Conservation (phyloP, 192 early-diverging fungal species). For the Coemansia sp. region DNA sequence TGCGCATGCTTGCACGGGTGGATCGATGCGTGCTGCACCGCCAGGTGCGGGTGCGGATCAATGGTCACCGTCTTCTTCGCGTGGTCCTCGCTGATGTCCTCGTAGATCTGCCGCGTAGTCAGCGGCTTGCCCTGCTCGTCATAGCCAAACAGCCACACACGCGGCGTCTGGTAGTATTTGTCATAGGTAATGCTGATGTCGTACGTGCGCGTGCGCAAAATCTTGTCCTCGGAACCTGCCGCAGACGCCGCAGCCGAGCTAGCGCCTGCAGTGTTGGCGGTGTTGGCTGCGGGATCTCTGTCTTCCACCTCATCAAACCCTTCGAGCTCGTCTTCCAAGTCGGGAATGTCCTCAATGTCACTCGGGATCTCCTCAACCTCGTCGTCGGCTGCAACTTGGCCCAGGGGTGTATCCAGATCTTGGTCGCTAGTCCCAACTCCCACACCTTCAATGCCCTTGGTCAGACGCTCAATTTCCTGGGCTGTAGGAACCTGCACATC, state of each 20-base stretch:
- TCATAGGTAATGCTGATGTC: conserved; percentile 99
- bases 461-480: conserved; percentile 58
- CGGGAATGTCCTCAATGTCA: conserved; percentile 88
- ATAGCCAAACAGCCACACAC: conserved; percentile 97
- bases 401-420: conserved; percentile 49
- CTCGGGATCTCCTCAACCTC: conserved; percentile 73
- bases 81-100: conserved; percentile 98
- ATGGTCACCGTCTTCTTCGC: conserved; percentile 99
- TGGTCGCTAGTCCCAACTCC: conserved; percentile 48
- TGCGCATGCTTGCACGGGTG: conserved; percentile 98
- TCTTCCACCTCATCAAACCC: conserved; percentile 73
- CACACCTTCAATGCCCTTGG: conserved; percentile 66
- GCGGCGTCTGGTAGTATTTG: conserved; percentile 99
- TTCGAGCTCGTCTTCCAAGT: conserved; percentile 75
- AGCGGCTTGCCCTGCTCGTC: conserved; percentile 82
- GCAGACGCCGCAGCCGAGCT: conserved; percentile 1
- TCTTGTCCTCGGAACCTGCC: conserved; percentile 65
- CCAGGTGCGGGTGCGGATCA: conserved; percentile 91
- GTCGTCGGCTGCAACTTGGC: conserved; percentile 51
- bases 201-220: conserved; percentile 89
- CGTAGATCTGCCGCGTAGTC: conserved; percentile 87
- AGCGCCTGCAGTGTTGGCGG: conserved; percentile 51
- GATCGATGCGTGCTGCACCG: conserved; percentile 84
- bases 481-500: conserved; percentile 50
- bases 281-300: conserved; percentile 72